These are phyloP conservation scores for Blastobotrys americana DNA, from an alignment of 805 yeast species.

Conservation along the genomic window DNA sequence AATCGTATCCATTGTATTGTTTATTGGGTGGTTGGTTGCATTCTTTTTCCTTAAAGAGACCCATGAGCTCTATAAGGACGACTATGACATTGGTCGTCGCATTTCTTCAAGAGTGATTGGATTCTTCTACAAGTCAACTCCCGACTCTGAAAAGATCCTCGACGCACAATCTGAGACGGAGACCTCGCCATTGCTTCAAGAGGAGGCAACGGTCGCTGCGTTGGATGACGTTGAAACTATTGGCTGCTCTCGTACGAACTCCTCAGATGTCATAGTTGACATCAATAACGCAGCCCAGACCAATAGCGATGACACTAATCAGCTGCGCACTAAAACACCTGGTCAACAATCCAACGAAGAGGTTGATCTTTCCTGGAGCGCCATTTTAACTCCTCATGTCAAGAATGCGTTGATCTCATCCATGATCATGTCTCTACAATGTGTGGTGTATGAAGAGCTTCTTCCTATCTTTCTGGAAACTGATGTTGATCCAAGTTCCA, in stretches of 20 bases:
- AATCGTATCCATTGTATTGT: slow-evolving; percentile 36
- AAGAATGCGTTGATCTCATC: slow-evolving; percentile 9
- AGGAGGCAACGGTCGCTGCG: too few species aligned
- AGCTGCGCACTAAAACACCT: slow-evolving; percentile 4
- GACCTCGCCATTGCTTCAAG: slow-evolving; percentile 3
- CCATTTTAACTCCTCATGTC: slow-evolving; percentile 18
- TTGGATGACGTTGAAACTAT: not conserved
- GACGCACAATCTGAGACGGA: slow-evolving; percentile 1
- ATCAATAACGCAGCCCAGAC: not conserved
- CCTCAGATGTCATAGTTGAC: not conserved
- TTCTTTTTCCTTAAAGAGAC: slow-evolving; percentile 49
- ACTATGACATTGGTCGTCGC: slow-evolving; percentile 38
- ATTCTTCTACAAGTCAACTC: not conserved
- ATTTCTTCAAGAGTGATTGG: not conserved
- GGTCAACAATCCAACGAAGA: slow-evolving; percentile 15
- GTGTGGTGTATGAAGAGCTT: slow-evolving; percentile 45
- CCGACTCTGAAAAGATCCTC: not conserved
- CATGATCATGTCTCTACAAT: slow-evolving; percentile 37
- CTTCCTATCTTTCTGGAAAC: slow-evolving; percentile 48
- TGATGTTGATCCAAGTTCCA: slow-evolving; percentile 24
- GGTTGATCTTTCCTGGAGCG: slow-evolving; percentile 18
- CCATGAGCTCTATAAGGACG: slow-evolving; percentile 34
- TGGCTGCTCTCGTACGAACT: not conserved
- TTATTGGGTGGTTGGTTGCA: slow-evolving; percentile 34
- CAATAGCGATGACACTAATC: slow-evolving; percentile 15